Conservation (phyloP, 352 stramenopile species). For the Phytophthora ohioensis region DNA sequence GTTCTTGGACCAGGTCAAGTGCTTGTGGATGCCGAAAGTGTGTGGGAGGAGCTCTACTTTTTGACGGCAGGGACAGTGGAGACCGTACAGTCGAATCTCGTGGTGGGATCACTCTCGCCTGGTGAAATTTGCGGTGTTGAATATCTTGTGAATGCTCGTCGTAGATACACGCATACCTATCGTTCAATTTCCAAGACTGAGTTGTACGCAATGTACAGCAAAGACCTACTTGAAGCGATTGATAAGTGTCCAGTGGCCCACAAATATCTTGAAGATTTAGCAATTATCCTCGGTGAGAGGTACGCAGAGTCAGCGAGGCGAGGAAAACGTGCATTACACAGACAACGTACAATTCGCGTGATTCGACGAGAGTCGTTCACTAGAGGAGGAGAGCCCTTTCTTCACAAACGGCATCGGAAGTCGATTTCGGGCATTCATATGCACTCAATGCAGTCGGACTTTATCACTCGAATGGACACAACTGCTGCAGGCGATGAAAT, state of each 20-base stretch:
- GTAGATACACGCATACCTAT: constrained; percentile 76
- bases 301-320: constrained; percentile 68
- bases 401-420: constrained; percentile 77
- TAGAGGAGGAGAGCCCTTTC: constrained; percentile 53
- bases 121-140: constrained; percentile 85
- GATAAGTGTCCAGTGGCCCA: constrained; percentile 69
- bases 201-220: constrained; percentile 73
- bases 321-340: constrained; percentile 50
- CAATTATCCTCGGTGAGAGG: constrained; percentile 60
- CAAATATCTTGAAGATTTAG: constrained; percentile 74
- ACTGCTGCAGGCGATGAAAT: constrained; percentile 51
- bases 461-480: constrained; percentile 46
- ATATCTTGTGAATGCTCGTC: constrained; percentile 62
- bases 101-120: constrained; percentile 62
- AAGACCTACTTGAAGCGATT: constrained; percentile 63
- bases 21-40: constrained; percentile 78
- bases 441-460: constrained; percentile 47
- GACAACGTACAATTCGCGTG: constrained; percentile 40
- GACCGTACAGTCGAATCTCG: constrained; percentile 62
- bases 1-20: constrained; percentile 65
- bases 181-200: constrained; percentile 71
- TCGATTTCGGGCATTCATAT: constrained; percentile 53
- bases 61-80: constrained; percentile 67
- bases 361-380: constrained; percentile 32
- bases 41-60: constrained; percentile 88